phyloP scores from a whole-genome alignment of 1,139 yeast genomes.

The Arxiozyma slooffiae region DNA sequence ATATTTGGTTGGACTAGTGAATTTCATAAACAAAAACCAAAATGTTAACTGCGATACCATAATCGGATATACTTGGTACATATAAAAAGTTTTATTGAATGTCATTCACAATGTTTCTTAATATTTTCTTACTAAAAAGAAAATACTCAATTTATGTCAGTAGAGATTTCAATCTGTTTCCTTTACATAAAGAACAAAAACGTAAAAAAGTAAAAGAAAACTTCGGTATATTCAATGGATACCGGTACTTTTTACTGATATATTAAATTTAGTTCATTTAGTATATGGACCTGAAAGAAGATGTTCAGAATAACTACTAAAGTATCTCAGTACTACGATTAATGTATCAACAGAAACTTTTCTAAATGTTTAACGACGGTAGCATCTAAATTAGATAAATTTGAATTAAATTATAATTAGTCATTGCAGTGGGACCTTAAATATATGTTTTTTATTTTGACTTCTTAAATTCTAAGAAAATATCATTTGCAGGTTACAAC shows the following conservation, averaged over 20 bases:
- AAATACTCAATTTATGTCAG: constrained; percentile 39
- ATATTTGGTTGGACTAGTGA: constrained; percentile 43
- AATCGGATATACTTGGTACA: no score
- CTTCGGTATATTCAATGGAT: constrained; percentile 33
- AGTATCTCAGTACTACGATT: constrained; percentile 35
- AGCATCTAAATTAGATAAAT: no score
- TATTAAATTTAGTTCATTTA: constrained; percentile 13
- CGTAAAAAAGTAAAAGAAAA: constrained; percentile 8
- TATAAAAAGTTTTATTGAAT: constrained; percentile 46
- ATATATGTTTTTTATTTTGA: constrained; percentile 42
- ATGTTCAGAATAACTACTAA: constrained; percentile 46
- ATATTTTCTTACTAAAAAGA: constrained; percentile 22
- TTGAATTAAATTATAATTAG: constrained; percentile 13
- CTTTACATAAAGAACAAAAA: constrained; percentile 27
- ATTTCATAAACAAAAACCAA: constrained; percentile 24
- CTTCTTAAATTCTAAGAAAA: constrained; percentile 47
- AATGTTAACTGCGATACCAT: no score
- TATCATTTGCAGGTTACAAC: constrained; percentile 43
- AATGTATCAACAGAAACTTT: no score
- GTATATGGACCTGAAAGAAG: constrained; percentile 50
- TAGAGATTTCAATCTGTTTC: constrained; percentile 55
- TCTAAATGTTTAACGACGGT: no score
- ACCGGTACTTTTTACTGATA: constrained; percentile 48
- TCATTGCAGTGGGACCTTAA: constrained; percentile 33
- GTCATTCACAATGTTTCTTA: constrained; percentile 48